Conservation (phyloP, 768 basidiomycete genomes). For the Termitomyces sp. region DNA sequence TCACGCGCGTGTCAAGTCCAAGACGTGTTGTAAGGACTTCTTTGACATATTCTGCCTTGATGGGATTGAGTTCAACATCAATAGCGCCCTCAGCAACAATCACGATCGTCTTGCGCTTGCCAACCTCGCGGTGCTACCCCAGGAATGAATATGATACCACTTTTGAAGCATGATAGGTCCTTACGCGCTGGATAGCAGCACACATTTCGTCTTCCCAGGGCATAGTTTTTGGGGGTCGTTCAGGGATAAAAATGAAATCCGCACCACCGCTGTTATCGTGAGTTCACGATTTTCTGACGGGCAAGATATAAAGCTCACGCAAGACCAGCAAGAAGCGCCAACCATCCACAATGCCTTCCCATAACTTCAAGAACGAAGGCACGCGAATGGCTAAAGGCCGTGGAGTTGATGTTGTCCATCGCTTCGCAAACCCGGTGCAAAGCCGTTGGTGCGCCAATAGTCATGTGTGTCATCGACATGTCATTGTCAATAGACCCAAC, state of each 20-base stretch:
- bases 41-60: conserved; percentile 89
- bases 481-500: conserved; percentile 99
- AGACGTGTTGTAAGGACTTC: conserved; percentile 82
- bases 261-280: conserved; percentile 62
- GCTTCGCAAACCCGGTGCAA: conserved; percentile 96
- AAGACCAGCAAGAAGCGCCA: conserved; percentile 90
- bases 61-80: conserved; percentile 86
- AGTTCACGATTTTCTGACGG: background rate
- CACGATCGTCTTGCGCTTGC: conserved; percentile 98
- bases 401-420: conserved; percentile 97
- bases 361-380: conserved; percentile 99
- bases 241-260: conserved; percentile 97
- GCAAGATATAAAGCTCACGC: conserved; percentile 47
- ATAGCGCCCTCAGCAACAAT: conserved; percentile 97
- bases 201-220: conserved; percentile 96
- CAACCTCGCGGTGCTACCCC: conserved; percentile 78
- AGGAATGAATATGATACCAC: background rate
- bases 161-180: conserved; percentile 23
- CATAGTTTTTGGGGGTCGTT: conserved; percentile 73
- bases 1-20: conserved; percentile 93
- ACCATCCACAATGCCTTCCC: conserved; percentile 99
- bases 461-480: conserved; percentile 96
- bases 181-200: conserved; percentile 71
- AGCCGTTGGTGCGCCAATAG: conserved; percentile 95
- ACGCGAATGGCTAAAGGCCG: conserved; percentile 92